Base-by-base conservation (phyloP, 192 early-diverging fungal species). In the Backusella mclennaniae region DNA sequence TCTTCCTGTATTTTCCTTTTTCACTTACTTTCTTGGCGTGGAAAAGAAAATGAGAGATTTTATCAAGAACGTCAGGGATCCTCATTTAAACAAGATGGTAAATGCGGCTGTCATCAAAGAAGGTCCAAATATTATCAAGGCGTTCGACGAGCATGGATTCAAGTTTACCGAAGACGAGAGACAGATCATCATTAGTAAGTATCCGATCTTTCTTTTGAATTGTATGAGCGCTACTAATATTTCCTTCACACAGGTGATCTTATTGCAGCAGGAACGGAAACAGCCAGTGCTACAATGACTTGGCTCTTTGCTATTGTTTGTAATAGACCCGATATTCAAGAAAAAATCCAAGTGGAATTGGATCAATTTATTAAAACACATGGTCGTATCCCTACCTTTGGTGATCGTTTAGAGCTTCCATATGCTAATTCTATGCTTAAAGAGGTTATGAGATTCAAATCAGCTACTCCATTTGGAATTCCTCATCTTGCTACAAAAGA, bases 251-350 rank as follows among this genome's bases (percentile, higher is more conserved):
- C 11, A 70, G 69, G 39, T 33, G 69, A 70, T n/a, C 17, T 70
- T 3, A 19, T 70, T 9, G 41, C 23, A 12, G 69, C 39, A 26
- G 69, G 69, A 23, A 44, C 35, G 1, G 69, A 70, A 41, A 70
- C 69, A 26, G 41, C 36, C 5, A n/a, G 36, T 70, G 39, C 36
- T 17, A 38, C 69, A 12, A n/a, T 36, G 19, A 26, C 36, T 26
- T 70, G 69, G 69, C 23, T 39, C 19, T 39, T 38, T 70, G 69
- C 69, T 0, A 70, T 70, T 70, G 11, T 70, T 6, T 70, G 69
- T 44, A 35, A 53, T 49, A 44, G 73, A 38, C 79, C 79, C 0
- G 75, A 77, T 1, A 66, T 73, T 21, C 79, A 80, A 68, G 52
- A 41, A 29, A 67, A 73, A 7, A 35, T 72, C 9, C 59, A 72